Base-by-base conservation (phyloP, 2,329 filamentous ascomycete genomes). In the Cladosporium halotolerans region DNA sequence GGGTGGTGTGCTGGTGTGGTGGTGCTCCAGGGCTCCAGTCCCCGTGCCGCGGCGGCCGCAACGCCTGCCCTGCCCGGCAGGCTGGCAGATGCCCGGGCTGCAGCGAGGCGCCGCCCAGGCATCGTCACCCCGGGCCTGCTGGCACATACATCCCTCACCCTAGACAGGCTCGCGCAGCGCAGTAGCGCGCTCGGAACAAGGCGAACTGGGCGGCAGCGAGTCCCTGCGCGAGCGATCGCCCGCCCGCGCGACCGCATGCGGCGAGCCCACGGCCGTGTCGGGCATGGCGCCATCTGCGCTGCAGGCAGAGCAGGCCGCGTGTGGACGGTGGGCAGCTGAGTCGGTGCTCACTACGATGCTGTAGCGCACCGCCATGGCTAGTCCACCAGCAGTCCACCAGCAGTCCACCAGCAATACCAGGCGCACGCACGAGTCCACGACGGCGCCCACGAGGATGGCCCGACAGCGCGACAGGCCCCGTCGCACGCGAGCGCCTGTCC, bases 201-300 rank as follows among this genome's bases (percentile, higher is more conserved):
- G 47, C 47, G 47, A 43, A 43, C 32, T 32, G 36, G 36, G 13
- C 34, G 45, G 42, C 42, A 32, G 46, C 28, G 19, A 14, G 23
- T 49, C 39, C 38, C 43, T 34, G 39, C 47, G 33, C 39, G 39
- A 50, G 23, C 16, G 47, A 50, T 51, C 48, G 48, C 31, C 48
- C 14, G 7, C 33, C 9, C 18, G n/a, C 19, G 11, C 32, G 43
- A 23, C 48, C 48, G 3, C 4, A 11, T 43, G 11, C 18, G 31
- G 16, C 40, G 32, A 31, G 28, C 38, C 32, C 48, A 32, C 40
- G 16, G 9, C 48, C 48, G 13, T 10, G 39, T 38, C 16, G 7
- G 48, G 48, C 40, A 42, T 51, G 44, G 48, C 40, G 48, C 39
- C 40, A 51, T 51, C 48, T 51, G 16, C 7, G 23, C 23, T 28